Conservation (phyloP, 2,329 filamentous ascomycete species). For the Botrytis squamosa region DNA sequence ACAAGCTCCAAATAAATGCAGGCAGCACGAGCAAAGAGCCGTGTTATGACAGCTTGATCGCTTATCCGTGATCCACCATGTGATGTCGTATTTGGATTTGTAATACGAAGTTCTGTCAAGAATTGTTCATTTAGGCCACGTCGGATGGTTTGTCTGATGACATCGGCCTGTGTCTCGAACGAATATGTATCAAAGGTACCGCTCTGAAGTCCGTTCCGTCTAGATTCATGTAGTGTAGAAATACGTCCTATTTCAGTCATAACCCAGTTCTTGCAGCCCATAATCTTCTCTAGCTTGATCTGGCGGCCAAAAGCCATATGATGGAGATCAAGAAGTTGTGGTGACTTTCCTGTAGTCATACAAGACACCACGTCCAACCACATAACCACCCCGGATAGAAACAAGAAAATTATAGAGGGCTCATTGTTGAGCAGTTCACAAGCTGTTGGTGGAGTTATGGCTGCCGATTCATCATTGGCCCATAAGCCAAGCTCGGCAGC, state of each 20-base stretch:
- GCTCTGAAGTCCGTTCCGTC: slow-evolving; percentile 46
- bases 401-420: slow-evolving; percentile 45
- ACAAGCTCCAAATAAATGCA: slow-evolving; percentile 35
- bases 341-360: slow-evolving; percentile 46
- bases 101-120: slow-evolving; percentile 26
- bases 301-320: slow-evolving; percentile 41
- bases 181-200: slow-evolving; percentile 22
- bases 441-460: background rate
- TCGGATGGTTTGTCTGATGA: slow-evolving; percentile 32
- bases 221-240: slow-evolving; percentile 54
- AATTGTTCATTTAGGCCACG: slow-evolving; percentile 26
- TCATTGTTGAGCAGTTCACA: slow-evolving; percentile 32
- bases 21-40: slow-evolving; percentile 31
- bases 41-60: slow-evolving; percentile 27
- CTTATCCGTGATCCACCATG: background rate
- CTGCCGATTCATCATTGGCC: background rate
- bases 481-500: slow-evolving; percentile 17
- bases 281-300: slow-evolving; percentile 47
- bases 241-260: slow-evolving; percentile 55
- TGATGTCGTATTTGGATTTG: slow-evolving; percentile 11
- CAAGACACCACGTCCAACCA: slow-evolving; percentile 52
- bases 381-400: slow-evolving; percentile 50
- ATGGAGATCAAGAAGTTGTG: slow-evolving; percentile 46
- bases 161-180: slow-evolving; percentile 22
- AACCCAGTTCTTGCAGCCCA: slow-evolving; percentile 58